These are phyloP conservation scores for Penicillium freii DNA, from an alignment of 2,329 filamentous ascomycete species.

Conservation along the genomic window DNA sequence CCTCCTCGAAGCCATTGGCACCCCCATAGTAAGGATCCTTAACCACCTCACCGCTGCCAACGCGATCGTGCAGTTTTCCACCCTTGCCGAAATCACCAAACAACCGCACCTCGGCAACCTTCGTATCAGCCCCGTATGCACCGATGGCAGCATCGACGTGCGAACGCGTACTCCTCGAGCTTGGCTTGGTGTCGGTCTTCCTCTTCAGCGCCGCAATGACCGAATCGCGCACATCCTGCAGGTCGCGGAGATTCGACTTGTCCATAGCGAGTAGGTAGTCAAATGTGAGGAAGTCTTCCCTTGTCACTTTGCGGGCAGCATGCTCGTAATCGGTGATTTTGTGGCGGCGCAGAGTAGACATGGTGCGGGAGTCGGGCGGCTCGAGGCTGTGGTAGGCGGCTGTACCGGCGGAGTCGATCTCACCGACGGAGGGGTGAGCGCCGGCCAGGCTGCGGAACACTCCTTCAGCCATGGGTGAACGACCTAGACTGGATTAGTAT, in stretches of 20 bases:
- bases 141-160: constrained; percentile 37
- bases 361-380: constrained; percentile 76
- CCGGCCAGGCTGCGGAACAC: constrained; percentile 74
- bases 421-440: constrained; percentile 58
- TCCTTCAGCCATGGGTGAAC: constrained; percentile 92
- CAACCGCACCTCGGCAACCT: constrained; percentile 63
- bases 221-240: constrained; percentile 60
- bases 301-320: constrained; percentile 68
- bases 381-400: constrained; percentile 80
- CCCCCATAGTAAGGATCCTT: constrained; percentile 93
- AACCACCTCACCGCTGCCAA: constrained; percentile 64
- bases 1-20: constrained; percentile 72
- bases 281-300: constrained; percentile 75
- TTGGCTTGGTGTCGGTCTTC: constrained; percentile 25
- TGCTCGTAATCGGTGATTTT: constrained; percentile 77
- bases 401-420: constrained; percentile 87
- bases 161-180: constrained; percentile 35
- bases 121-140: constrained; percentile 33
- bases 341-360: constrained; percentile 71
- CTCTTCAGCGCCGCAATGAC: constrained; percentile 50
- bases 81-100: constrained; percentile 78
- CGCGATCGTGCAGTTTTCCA: constrained; percentile 40
- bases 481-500: constrained; percentile 43
- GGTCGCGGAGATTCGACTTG: constrained; percentile 69
- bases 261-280: constrained; percentile 98